Percentiles rank a stretch among this genome's conserved stretches.
These are phyloP conservation scores for Huntiella bhutanensis DNA, from an alignment of 2,329 filamentous ascomycete species.

Conservation along the genomic window DNA sequence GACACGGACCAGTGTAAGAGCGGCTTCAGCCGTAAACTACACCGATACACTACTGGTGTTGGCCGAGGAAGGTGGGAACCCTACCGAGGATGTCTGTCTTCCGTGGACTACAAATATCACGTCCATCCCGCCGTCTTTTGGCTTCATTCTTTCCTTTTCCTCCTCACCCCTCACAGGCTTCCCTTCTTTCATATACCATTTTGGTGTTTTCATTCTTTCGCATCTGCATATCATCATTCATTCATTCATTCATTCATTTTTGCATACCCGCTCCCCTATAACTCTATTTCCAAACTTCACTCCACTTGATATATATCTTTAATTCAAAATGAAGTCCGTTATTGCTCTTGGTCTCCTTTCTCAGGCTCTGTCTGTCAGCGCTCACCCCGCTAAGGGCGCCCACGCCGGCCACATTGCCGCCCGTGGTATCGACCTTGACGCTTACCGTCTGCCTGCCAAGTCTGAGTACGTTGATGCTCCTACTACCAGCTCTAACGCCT, in stretches of 20 bases:
- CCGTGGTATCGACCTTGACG: constrained; percentile 18
- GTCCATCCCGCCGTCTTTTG: neutral
- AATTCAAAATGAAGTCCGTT: constrained; percentile 18
- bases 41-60: too few relatives aligned
- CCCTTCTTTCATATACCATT: neutral
- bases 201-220: constrained; percentile 1
- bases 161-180: constrained; percentile 8
- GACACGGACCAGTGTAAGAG: too few relatives aligned
- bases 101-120: neutral
- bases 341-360: constrained; percentile 19
- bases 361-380: constrained; percentile 17
- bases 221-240: neutral
- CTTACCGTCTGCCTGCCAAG: constrained; percentile 18
- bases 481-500: constrained; percentile 12
- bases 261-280: neutral
- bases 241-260: constrained; percentile 1
- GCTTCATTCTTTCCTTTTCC: constrained; percentile 3
- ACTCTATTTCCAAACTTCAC: neutral
- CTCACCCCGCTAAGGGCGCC: constrained; percentile 17
- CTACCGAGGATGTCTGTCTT: too few relatives aligned
- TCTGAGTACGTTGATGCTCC: constrained; percentile 18
- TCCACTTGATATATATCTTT: constrained; percentile 1
- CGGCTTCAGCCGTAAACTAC: too few relatives aligned
- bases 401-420: constrained; percentile 13
- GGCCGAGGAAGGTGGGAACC: too few relatives aligned